Evolutionary conservation across 139 green algal genomes (phyloP).

Genomic region (Coelastrella sp.): DNA sequence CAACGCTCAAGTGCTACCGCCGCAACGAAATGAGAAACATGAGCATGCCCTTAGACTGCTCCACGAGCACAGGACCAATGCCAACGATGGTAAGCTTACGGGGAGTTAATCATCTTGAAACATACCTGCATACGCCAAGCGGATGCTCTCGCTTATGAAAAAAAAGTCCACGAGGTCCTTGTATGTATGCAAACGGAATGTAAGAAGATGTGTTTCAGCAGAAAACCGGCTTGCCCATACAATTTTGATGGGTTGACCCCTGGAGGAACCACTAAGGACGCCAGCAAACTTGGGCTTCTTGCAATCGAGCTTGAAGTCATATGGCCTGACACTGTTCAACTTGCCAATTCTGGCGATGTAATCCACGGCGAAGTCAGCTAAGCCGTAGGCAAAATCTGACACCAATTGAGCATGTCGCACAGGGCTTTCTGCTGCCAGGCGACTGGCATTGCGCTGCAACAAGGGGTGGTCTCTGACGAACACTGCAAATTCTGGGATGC

Average conservation of each 20-base stretch:
- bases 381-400: neutral
- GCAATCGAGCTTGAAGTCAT: neutral
- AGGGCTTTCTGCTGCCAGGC: neutral
- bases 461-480: neutral
- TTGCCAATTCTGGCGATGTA: neutral
- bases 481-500: neutral
- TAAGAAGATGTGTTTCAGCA: neutral
- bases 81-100: too few relatives aligned
- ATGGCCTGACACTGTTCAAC: neutral
- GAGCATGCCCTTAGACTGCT: too few relatives aligned
- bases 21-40: too few relatives aligned
- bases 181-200: neutral
- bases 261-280: neutral
- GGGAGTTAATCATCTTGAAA: too few relatives aligned
- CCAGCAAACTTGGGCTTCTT: neutral
- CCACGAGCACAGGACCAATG: too few relatives aligned
- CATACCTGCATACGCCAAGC: neutral
- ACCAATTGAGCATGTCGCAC: neutral
- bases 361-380: neutral
- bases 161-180: slow-evolving; percentile 2
- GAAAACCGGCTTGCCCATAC: slow-evolving; percentile 13
- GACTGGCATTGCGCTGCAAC: neutral
- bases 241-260: neutral
- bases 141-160: slow-evolving; percentile 19
- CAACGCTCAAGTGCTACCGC: too few relatives aligned